Base-by-base conservation (phyloP, 23 red algal genomes). In the Pyropia haitanensis region DNA sequence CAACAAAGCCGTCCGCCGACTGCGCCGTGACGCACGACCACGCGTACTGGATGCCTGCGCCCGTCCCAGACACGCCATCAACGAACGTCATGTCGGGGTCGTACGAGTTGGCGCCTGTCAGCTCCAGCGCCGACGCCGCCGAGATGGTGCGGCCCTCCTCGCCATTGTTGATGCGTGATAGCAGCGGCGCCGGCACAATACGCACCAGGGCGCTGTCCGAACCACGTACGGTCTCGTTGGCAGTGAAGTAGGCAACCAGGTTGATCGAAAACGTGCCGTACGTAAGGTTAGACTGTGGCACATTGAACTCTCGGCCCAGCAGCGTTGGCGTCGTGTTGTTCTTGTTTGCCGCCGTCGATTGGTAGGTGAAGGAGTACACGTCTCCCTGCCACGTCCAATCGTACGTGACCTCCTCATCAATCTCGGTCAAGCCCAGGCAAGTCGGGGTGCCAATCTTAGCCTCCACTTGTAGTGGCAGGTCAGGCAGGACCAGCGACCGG, bases 251-350 rank as follows among this genome's bases (percentile, higher is more conserved):
- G 2, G 78, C 78, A 27, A 16, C 46, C 27, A 83, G 66, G 5
- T 54, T 62, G 52, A 83, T 55, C 20, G 28, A 31, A 50, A 71
- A 83, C 2, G 66, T 63, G 25, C 78, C 78, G 67, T 83, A 83
- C 9, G 65, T 49, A 58, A 83, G 71, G 28, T 51, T 20, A 15
- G 27, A 34, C 21, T 83, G 78, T 25, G 78, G 78, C 19, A 83
- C 72, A 61, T 83, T 66, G 66, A 83, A 83, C 26, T 83, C 78
- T 5, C 78, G 51, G 16, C 78, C 78, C 0, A 83, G 48, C 15
- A 83, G 58, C 54, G 78, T 83, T 9, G 78, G 78, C 27, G 67
- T 53, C 13, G 65, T 55, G 22, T 63, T 59, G 32, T 83, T 58
- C 50, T 52, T 46, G 15, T 56, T 60, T 22, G 66, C 78, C 49